A percentile compares a stretch with the other conserved stretches of the same genome.
These are phyloP conservation scores for Colletotrichum sp. DNA, from an alignment of 2,329 filamentous ascomycete species.

Conservation along the genomic window DNA sequence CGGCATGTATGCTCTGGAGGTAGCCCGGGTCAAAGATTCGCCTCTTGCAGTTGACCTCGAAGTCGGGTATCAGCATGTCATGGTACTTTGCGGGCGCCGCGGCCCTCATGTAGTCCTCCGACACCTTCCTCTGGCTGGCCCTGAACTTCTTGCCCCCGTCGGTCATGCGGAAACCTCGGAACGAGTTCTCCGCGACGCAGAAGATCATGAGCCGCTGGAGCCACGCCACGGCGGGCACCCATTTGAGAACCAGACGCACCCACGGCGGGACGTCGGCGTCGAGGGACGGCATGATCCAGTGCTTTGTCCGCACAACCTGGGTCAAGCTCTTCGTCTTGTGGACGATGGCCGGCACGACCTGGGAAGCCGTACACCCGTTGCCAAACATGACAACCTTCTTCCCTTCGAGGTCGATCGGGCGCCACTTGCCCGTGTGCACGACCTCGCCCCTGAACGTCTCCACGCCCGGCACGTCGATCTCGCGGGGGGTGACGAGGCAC, in stretches of 20 bases:
- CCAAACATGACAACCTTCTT: slow-evolving; percentile 59
- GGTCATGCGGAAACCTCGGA: slow-evolving; percentile 33
- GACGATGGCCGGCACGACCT: slow-evolving; percentile 53
- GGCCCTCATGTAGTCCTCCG: slow-evolving; percentile 46
- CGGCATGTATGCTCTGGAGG: slow-evolving; percentile 53
- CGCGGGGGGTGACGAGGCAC: slow-evolving; percentile 34
- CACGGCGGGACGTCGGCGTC: slow-evolving; percentile 23
- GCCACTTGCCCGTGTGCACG: slow-evolving; percentile 62
- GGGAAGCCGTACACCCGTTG: slow-evolving; percentile 58
- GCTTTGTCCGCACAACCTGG: slow-evolving; percentile 44
- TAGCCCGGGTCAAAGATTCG: slow-evolving; percentile 64
- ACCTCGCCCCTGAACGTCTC: slow-evolving; percentile 55
- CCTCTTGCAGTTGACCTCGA: slow-evolving; percentile 68
- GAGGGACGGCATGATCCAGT: slow-evolving; percentile 45
- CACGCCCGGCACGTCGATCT: slow-evolving; percentile 51
- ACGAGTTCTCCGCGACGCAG: slow-evolving; percentile 34
- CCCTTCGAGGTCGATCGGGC: slow-evolving; percentile 48
- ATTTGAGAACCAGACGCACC: slow-evolving; percentile 38
- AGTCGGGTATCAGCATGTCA: slow-evolving; percentile 65
- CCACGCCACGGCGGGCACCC: slow-evolving; percentile 50
- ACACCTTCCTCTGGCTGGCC: slow-evolving; percentile 35
- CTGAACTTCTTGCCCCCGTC: slow-evolving; percentile 29
- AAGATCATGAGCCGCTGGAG: slow-evolving; percentile 50
- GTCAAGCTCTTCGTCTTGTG: slow-evolving; percentile 30
- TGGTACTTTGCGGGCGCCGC: slow-evolving; percentile 64